Conservation (phyloP, 2,329 filamentous ascomycete species). For the Didymella segeticola region DNA sequence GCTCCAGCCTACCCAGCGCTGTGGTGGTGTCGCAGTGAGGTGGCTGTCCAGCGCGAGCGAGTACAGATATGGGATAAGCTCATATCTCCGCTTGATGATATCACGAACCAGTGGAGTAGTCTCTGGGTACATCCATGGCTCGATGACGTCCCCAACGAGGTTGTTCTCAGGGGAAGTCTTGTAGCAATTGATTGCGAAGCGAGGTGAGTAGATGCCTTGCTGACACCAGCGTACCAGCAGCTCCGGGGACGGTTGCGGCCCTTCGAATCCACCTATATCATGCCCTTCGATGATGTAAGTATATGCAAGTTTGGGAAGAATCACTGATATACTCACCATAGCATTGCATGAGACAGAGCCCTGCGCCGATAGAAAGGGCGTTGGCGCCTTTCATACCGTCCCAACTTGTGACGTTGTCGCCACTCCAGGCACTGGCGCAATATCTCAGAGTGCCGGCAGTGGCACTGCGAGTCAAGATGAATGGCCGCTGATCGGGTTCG, state of each 20-base stretch:
- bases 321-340: slow-evolving; percentile 55
- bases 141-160: slow-evolving; percentile 73
- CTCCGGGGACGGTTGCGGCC: slow-evolving; percentile 73
- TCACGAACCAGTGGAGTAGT: slow-evolving; percentile 68
- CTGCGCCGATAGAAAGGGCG: slow-evolving; percentile 71
- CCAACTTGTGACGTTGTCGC: slow-evolving; percentile 78
- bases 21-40: slow-evolving; percentile 66
- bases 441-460: slow-evolving; percentile 75
- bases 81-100: slow-evolving; percentile 73
- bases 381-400: slow-evolving; percentile 75
- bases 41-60: slow-evolving; percentile 69
- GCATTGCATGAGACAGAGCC: slow-evolving; percentile 71
- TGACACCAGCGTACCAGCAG: slow-evolving; percentile 77
- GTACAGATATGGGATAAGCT: slow-evolving; percentile 75
- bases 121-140: slow-evolving; percentile 79
- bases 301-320: too few relatives aligned
- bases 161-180: slow-evolving; percentile 73
- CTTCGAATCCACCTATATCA: slow-evolving; percentile 78
- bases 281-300: slow-evolving; percentile 48
- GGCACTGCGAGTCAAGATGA: slow-evolving; percentile 73
- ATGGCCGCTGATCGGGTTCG: slow-evolving; percentile 66
- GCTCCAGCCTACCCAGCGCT: slow-evolving; percentile 77
- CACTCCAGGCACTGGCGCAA: slow-evolving; percentile 75
- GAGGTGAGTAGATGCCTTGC: slow-evolving; percentile 71
- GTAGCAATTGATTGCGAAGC: slow-evolving; percentile 81